phyloP scores from a whole-genome alignment of 1,284 basidiomycete genomes.

The Ganoderma leucocontextum region DNA sequence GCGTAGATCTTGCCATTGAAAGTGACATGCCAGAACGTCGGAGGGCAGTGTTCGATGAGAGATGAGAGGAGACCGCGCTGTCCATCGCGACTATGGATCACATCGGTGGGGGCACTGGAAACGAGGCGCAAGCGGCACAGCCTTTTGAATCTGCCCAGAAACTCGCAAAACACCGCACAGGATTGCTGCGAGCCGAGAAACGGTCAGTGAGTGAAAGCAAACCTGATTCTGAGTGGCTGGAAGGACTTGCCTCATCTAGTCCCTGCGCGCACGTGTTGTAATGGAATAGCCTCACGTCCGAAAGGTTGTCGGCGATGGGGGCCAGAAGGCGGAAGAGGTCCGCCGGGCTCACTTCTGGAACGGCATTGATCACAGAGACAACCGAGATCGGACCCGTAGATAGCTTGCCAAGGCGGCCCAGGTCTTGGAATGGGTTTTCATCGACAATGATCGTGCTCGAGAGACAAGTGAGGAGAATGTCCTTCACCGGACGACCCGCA shows the following conservation, averaged over 20 bases:
- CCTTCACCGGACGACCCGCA: slow-evolving; percentile 4
- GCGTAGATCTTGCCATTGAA: neutral
- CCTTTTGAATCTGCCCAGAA: neutral
- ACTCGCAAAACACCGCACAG: neutral
- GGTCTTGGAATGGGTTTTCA: neutral
- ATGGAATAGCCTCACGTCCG: neutral
- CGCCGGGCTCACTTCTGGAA: neutral
- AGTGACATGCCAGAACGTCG: neutral
- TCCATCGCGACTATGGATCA: neutral
- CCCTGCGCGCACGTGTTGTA: neutral
- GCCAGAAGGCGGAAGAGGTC: neutral
- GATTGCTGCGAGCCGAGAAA: neutral
- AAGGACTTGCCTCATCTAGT: neutral
- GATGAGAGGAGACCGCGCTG: neutral
- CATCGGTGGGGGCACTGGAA: neutral
- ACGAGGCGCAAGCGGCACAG: neutral
- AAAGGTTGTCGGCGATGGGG: neutral
- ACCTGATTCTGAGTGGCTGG: neutral
- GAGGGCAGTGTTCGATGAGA: neutral
- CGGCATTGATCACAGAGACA: neutral
- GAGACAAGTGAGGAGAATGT: neutral
- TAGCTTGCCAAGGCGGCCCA: slow-evolving; percentile 1
- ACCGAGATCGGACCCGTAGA: neutral
- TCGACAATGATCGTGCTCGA: neutral
- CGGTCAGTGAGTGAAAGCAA: neutral